Percentiles rank a stretch among this genome's conserved stretches.
phyloP scores from a whole-genome alignment of 345 rosid genomes.

The Triadica sebifera region DNA sequence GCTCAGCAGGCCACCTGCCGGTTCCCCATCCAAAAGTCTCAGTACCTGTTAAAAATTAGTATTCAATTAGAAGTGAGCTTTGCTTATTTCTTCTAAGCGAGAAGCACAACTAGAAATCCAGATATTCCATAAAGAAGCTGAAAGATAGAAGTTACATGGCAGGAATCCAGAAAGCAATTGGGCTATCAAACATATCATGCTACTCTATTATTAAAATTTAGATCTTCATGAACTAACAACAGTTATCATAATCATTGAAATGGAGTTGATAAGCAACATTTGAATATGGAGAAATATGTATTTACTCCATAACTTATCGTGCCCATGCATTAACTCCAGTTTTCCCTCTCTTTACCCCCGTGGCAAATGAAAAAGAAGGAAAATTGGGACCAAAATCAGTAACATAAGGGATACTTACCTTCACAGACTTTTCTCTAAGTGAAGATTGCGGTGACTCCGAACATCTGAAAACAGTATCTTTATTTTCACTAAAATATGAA shows the following conservation, averaged over 20 bases:
- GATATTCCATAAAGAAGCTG: not conserved
- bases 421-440: conserved; percentile 81
- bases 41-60: conserved; percentile 51
- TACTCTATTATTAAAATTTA: not conserved
- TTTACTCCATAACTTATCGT: not conserved
- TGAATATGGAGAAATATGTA: not conserved
- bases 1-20: conserved; percentile 32
- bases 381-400: not conserved
- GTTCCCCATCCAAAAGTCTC: conserved; percentile 67
- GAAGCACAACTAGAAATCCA: not conserved
- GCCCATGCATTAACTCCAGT: not conserved
- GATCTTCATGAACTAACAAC: not conserved
- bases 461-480: conserved; percentile 59
- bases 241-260: not conserved
- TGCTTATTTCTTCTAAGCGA: not conserved
- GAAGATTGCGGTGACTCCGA: conserved; percentile 88
- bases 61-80: not conserved
- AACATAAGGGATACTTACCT: conserved; percentile 37
- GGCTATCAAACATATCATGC: not conserved
- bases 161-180: not conserved
- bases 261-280: not conserved
- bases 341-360: not conserved
- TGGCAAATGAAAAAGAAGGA: not conserved
- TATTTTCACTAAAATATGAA: conserved; percentile 73
- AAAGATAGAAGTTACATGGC: not conserved